Evolutionary conservation across 768 basidiomycete species (phyloP), one percentile per base, ranked within the genome.

Genomic region (Mycena venus): DNA sequence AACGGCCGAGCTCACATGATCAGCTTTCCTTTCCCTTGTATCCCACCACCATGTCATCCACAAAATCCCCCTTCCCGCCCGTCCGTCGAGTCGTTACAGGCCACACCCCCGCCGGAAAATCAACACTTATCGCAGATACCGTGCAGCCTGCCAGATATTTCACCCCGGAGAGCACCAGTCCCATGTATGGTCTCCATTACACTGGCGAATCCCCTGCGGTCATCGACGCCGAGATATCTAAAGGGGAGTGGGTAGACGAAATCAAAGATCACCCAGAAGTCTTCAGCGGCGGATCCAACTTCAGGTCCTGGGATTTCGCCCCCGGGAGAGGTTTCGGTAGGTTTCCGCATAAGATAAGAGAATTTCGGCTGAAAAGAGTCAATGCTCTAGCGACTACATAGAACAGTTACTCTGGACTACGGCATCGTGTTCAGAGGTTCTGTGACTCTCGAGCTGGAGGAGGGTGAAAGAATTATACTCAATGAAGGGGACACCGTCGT

Each of bases 401-500:
- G 81, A 15, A 80, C 80, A 2, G 53, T 65, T 0, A 70, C 81
- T 5, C 42, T 82, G n/a, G 81, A 82, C 64, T 80, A 80, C 27
- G 78, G 64, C 0, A 71, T 82, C 55, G 42, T 82, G 9, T 60
- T 64, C 14, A 67, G 68, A 23, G 81, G 81, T 17, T 36, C 74
- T 4, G 44, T 81, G 15, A 70, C 51, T 25, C 75, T 79, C 2
- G 75, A 77, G 31, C 61, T 80, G 44, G 80, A 82, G 56, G 78
- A 80, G 7, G 80, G 78, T 8, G 63, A 76, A 56, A 56, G 69
- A 1, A 62, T 79, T 9, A 64, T 51, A 17, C 42, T 81, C 15
- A 78, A 76, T 10, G 78, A 77, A 64, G 80, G 79, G 0, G 79
- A 82, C 55, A 77, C 78, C n/a, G 59, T 79, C 40, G 66, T 80